Base-by-base conservation (phyloP, 352 stramenopile genomes). In the Thraustotheca clavata region DNA sequence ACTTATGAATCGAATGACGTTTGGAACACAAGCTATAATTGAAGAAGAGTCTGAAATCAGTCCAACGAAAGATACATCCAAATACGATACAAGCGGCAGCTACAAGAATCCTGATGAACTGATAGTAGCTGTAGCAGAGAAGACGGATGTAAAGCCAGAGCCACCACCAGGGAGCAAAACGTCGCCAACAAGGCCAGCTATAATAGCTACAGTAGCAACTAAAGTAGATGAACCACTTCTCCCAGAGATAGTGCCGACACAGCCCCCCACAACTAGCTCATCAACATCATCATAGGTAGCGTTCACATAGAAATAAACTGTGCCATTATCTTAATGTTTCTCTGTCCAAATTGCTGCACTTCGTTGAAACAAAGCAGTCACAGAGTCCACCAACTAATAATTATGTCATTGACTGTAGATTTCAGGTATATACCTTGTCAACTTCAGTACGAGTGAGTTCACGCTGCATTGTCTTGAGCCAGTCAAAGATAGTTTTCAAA, bases 1-100 rank as follows among this genome's bases (percentile, higher is more conserved):
- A 32, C 57, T 65, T 32, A 43, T 65, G 38, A 65, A 65, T 33
- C 38, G 57, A 18, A 52, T 52, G 43, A 24, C 43, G 2, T 52
- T 52, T 24, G 24, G 34, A 6, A 52, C 43, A 31, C 43, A 24
- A 31, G 43, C 43, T 6, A 52, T 31, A 2, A 52, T 52, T 31
- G 43, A 52, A 9, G 43, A 52, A 31, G 43, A 52, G n/a, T 16
- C 38, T 16, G 43, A 52, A 3, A 18, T 11, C 9, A 52, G 43
- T 31, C 43, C 43, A 31, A 20, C 43, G 14, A 52, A 52, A 24
- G 43, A 52, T 11, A 31, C 39, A 24, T 47, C 39, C 2, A 5
- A 47, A 4, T 4, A 27, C n/a, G 39, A 47, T 24, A 47, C 43
- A 11, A 52, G 43, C 34, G 43, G 43, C 9, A 52, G 43, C 43